A percentile compares a stretch with the other conserved stretches of the same genome.
Conservation (phyloP, 495 filamentous ascomycete species). For the Penicillium soppii region DNA sequence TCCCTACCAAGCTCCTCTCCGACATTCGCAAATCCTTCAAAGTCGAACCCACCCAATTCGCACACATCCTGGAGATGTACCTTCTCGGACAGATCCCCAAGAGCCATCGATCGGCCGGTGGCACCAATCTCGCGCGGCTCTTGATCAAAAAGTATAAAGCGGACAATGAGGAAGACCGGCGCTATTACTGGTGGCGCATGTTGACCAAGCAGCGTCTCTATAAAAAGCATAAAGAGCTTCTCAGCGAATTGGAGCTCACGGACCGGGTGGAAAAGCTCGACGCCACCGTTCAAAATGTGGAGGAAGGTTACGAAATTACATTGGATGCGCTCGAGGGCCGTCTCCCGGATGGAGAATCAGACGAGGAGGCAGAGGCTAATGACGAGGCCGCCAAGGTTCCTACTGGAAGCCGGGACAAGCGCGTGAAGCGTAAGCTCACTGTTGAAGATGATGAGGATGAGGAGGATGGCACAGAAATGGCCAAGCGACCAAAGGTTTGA, state of each 20-base stretch:
- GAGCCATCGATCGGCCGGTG: constrained; percentile 55
- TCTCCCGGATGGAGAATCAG: constrained; percentile 19
- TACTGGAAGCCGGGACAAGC: constrained; percentile 26
- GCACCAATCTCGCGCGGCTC: constrained; percentile 46
- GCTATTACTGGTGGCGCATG: constrained; percentile 80
- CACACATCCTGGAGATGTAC: constrained; percentile 82
- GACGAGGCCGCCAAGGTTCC: constrained; percentile 21
- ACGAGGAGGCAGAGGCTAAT: constrained; percentile 15
- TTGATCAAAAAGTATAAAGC: constrained; percentile 56
- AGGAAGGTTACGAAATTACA: constrained; percentile 76
- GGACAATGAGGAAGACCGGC: constrained; percentile 53
- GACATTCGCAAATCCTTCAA: constrained; percentile 65
- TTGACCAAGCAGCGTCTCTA: constrained; percentile 80
- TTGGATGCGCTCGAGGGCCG: constrained; percentile 52
- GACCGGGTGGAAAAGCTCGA: constrained; percentile 83
- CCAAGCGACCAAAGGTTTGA: constrained; percentile 42
- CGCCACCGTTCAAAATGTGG: constrained; percentile 71
- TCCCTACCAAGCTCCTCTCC: constrained; percentile 57
- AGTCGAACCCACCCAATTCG: constrained; percentile 85
- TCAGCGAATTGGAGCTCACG: constrained; percentile 72
- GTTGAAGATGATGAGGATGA: constrained; percentile 50
- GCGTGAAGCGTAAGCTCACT: constrained; percentile 48
- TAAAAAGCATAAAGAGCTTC: constrained; percentile 70
- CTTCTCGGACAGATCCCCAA: constrained; percentile 73
- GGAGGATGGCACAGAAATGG: constrained; percentile 27